Conservation (phyloP, 75 land plant species). For the Picea glauca region DNA sequence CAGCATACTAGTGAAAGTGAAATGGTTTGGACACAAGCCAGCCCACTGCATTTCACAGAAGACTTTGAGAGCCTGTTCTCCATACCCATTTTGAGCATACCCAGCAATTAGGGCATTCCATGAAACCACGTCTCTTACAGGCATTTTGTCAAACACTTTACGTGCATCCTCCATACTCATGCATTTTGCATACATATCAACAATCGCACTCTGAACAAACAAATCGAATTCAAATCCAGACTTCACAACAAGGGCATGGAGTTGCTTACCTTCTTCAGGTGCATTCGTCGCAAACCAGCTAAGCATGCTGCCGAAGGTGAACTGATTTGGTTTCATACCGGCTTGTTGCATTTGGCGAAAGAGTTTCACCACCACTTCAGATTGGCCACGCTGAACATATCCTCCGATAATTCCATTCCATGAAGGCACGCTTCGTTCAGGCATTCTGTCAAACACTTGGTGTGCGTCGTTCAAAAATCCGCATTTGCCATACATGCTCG, state of each 20-base stretch:
- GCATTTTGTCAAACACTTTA: slow-evolving; percentile 42
- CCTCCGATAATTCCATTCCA: slow-evolving; percentile 10
- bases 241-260: slow-evolving; percentile 47
- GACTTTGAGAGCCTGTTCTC: slow-evolving; percentile 33
- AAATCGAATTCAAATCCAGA: slow-evolving; percentile 34
- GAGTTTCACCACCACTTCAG: slow-evolving; percentile 30
- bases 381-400: slow-evolving; percentile 1
- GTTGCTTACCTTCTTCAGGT: slow-evolving; percentile 42
- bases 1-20: slow-evolving; percentile 57
- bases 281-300: slow-evolving; percentile 49
- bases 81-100: slow-evolving; percentile 48
- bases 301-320: slow-evolving; percentile 48
- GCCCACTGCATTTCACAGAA: slow-evolving; percentile 40
- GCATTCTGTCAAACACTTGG: not conserved
- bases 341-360: slow-evolving; percentile 44
- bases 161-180: slow-evolving; percentile 52
- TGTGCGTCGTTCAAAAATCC: not conserved
- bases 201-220: slow-evolving; percentile 51
- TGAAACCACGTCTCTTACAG: slow-evolving; percentile 38
- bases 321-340: slow-evolving; percentile 45
- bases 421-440: no score
- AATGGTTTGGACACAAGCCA: slow-evolving; percentile 32
- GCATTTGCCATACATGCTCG: not conserved
- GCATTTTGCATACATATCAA: slow-evolving; percentile 60
- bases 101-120: slow-evolving; percentile 61